Evolutionary conservation across 148 eudicot genomes (phyloP).

Genomic region (Cornus suecica): DNA sequence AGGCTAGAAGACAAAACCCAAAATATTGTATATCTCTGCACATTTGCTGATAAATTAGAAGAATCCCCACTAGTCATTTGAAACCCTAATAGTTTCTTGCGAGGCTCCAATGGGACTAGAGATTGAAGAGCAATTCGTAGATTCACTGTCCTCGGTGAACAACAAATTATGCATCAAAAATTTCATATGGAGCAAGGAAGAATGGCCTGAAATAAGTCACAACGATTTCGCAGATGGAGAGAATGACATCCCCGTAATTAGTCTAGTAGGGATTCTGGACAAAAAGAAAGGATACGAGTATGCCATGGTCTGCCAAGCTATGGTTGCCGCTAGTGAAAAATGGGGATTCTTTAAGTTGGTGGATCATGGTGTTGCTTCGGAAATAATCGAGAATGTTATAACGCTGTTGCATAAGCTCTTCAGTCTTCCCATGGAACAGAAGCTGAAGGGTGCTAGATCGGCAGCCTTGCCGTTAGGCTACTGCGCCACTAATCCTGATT

Average conservation of each 20-base stretch:
- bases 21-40: neutral
- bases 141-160: slow-evolving; percentile 3
- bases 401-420: slow-evolving; percentile 6
- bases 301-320: neutral
- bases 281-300: neutral
- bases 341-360: slow-evolving; percentile 26
- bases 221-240: slow-evolving; percentile 7
- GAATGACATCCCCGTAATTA: neutral
- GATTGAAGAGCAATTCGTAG: slow-evolving; percentile 10
- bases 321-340: slow-evolving; percentile 17
- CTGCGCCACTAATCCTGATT: slow-evolving; percentile 13
- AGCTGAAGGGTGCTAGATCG: slow-evolving; percentile 14
- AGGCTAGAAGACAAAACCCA: neutral
- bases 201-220: slow-evolving; percentile 5
- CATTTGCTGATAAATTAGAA: neutral
- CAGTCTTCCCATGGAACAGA: slow-evolving; percentile 21
- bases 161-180: slow-evolving; percentile 1
- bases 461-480: neutral
- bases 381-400: neutral
- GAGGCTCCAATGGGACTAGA: neutral
- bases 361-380: slow-evolving; percentile 17
- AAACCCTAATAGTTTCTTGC: neutral
- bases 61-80: neutral
- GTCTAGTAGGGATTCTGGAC: neutral
- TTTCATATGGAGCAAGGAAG: slow-evolving; percentile 9